phyloP scores from a whole-genome alignment of 495 filamentous ascomycete genomes.

The Neurospora hispaniola region DNA sequence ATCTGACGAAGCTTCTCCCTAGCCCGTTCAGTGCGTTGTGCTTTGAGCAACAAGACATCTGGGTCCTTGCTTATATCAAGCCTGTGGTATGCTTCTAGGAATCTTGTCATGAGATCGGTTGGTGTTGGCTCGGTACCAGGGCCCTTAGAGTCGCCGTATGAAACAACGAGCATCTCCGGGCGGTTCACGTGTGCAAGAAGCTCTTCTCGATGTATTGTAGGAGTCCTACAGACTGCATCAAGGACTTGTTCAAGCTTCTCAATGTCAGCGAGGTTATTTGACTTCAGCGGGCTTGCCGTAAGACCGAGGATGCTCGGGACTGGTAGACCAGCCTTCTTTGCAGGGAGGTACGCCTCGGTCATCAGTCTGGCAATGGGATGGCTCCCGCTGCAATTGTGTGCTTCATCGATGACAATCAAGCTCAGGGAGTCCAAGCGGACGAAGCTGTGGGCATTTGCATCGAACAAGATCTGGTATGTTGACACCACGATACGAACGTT shows the following conservation, averaged over 20 bases:
- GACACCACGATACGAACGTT: slow-evolving; percentile 66
- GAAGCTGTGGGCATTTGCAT: slow-evolving; percentile 75
- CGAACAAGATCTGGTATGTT: slow-evolving; percentile 63
- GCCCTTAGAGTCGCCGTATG: slow-evolving; percentile 26
- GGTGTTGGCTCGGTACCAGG: not conserved
- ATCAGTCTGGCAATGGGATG: slow-evolving; percentile 72
- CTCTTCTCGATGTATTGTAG: slow-evolving; percentile 60
- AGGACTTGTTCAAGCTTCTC: slow-evolving; percentile 62
- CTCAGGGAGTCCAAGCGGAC: slow-evolving; percentile 54
- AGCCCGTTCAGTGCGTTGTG: slow-evolving; percentile 25
- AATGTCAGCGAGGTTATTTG: slow-evolving; percentile 40
- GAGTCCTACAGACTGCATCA: slow-evolving; percentile 61
- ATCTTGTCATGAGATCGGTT: slow-evolving; percentile 24
- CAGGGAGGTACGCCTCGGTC: slow-evolving; percentile 55
- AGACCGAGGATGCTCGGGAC: slow-evolving; percentile 73
- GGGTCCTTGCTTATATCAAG: slow-evolving; percentile 64
- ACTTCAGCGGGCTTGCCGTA: slow-evolving; percentile 72
- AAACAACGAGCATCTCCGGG: slow-evolving; percentile 47
- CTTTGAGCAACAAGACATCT: slow-evolving; percentile 44
- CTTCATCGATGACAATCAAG: slow-evolving; percentile 84
- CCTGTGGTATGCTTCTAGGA: slow-evolving; percentile 24
- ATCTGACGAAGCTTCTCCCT: slow-evolving; percentile 33
- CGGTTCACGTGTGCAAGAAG: slow-evolving; percentile 56
- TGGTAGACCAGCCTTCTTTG: slow-evolving; percentile 20
- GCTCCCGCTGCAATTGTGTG: slow-evolving; percentile 55